Evolutionary conservation across 805 yeast species (phyloP), one percentile per base, ranked within the genome.

Genomic region (Hanseniaspora vineae): DNA sequence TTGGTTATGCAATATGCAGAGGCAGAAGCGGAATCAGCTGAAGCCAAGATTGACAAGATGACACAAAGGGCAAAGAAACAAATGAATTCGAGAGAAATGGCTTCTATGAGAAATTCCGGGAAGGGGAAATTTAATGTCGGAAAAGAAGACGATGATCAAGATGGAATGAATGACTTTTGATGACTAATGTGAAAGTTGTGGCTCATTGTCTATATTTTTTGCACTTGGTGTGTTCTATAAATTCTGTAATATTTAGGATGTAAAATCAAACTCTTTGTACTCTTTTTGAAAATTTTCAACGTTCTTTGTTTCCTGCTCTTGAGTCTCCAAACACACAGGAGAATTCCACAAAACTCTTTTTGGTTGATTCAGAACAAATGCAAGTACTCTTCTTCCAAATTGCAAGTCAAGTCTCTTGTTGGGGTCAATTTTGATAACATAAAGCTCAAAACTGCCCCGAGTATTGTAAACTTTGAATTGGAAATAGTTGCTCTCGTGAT

Each of bases 1-100:
- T 71, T 92, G 54, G 96, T 90, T 12, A 80, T 92, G 81, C 94
- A 90, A 61, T 89, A 76, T 59, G 98, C 97, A 14, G 82, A 86
- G 59, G 77, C 75, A 51, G 95, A 82, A 46, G 76, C 89, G 32
- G 81, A 72, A 40, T 78, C 85, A 62, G 95, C 86, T 13, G 97
- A 92, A 64, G 90, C 77, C 46, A 96, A 89, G 65, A 88, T 90
- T 54, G 88, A 80, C 37, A 78, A 81, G 62, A 84, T 92, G 96
- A 89, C 95, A 12, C 75, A 73, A 55, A 88, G 84, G 69, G 95
- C 87, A 35, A 75, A 73, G 61, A 78, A 75, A 55, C 97, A 90
- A 68, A 86, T 80, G 14, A 82, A 78, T n/a, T 73, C 84, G 5
- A 78, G 82, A 51, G 81, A 84, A 57, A 66, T 82, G 57, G 84